Evolutionary conservation across 345 rosid species (phyloP).

Genomic region (Pugionium dolabratum): DNA sequence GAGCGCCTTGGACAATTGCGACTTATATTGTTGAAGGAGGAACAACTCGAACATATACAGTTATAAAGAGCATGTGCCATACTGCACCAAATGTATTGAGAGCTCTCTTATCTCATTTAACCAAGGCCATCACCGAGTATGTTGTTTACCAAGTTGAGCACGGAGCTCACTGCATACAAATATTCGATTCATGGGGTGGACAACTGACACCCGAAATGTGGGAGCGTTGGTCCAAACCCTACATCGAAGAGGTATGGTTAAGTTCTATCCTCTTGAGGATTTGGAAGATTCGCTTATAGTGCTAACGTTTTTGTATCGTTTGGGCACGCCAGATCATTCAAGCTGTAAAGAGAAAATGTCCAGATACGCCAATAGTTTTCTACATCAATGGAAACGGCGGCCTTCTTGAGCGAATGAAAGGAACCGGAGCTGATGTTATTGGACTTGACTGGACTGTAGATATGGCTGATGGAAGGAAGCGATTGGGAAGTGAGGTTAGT

Average conservation of each 20-base stretch:
- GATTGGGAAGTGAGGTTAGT: conserved; percentile 63
- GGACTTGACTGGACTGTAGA: conserved; percentile 98
- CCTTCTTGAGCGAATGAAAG: conserved; percentile 88
- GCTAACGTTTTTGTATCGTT: background rate
- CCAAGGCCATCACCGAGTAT: conserved; percentile 73
- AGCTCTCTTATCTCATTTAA: conserved; percentile 76
- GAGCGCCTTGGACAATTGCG: conserved; percentile 96
- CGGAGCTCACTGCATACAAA: conserved; percentile 93
- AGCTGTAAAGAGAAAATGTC: conserved; percentile 66
- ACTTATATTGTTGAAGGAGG: conserved; percentile 94
- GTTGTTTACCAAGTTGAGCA: conserved; percentile 83
- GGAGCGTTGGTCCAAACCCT: conserved; percentile 89
- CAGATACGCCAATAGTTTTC: conserved; percentile 79
- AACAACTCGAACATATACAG: conserved; percentile 76
- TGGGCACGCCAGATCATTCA: conserved; percentile 54
- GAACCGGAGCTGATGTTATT: conserved; percentile 84
- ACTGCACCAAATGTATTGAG: conserved; percentile 69
- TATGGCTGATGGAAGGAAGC: conserved; percentile 86
- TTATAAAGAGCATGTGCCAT: conserved; percentile 89
- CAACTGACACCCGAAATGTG: conserved; percentile 88
- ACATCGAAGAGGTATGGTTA: conserved; percentile 66
- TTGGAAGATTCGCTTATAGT: background rate
- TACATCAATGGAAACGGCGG: conserved; percentile 96
- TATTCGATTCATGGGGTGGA: conserved; percentile 99
- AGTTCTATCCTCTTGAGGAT: background rate